These are phyloP conservation scores for Panaeolus papilionaceus DNA, from an alignment of 768 basidiomycete genomes.

Conservation along the genomic window DNA sequence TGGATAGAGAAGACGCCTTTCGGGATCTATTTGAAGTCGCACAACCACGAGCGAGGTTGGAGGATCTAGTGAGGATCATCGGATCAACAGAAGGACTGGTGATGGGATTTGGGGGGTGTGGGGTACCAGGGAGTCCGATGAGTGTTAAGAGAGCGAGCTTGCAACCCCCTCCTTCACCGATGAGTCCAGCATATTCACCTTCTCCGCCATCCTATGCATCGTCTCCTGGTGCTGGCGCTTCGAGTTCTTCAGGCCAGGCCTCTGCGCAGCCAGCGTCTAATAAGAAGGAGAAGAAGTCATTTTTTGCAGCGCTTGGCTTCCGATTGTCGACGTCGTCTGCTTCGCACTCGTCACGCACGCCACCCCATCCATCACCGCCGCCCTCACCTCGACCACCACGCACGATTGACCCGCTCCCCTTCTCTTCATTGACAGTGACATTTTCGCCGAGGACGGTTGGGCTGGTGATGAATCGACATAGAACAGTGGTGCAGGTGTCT, in stretches of 20 bases:
- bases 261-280: conserved; percentile 12
- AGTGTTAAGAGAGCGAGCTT: not conserved
- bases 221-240: conserved; percentile 10
- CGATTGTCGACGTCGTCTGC: conserved; percentile 22
- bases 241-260: not conserved
- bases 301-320: conserved; percentile 18
- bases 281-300: conserved; percentile 17
- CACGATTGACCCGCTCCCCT: conserved; percentile 40
- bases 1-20: conserved; percentile 77
- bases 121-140: not conserved
- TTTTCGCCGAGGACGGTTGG: conserved; percentile 51
- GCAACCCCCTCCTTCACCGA: conserved; percentile 18
- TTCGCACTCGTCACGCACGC: conserved; percentile 21
- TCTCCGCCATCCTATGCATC: not conserved
- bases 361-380: conserved; percentile 20
- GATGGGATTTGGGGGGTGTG: conserved; percentile 28
- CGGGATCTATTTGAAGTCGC: conserved; percentile 79
- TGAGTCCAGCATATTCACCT: not conserved
- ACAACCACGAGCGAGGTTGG: conserved; percentile 77
- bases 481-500: conserved; percentile 61
- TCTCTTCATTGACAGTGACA: conserved; percentile 44
- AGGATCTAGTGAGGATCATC: conserved; percentile 68
- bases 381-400: conserved; percentile 17
- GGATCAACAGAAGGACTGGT: conserved; percentile 49
- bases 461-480: conserved; percentile 45